Base-by-base conservation (phyloP, 179 eudicot genomes). In the Gypsophila paniculata region DNA sequence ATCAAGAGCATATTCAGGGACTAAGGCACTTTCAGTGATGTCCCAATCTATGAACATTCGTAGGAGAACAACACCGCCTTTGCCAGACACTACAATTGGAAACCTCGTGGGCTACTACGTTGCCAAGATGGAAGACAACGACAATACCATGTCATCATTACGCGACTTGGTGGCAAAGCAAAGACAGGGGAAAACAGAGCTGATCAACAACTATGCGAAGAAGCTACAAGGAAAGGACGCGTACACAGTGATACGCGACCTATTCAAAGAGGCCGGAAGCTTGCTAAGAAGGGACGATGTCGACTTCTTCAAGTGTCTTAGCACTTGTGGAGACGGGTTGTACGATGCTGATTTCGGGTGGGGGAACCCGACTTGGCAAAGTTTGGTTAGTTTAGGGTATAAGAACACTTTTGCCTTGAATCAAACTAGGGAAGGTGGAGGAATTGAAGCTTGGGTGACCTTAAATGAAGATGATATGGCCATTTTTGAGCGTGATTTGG, bases 401-500 rank as follows among this genome's bases (percentile, higher is more conserved):
- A 83, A 83, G 71, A 83, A 83, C 76, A 72, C 79, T 13, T 76
- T 83, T 61, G 78, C 77, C 1, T 73, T 83, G 51, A 72, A 66
- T 38, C 77, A 80, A 39, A 80, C 77, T 0, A 80, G 74, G 42
- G 73, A 65, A 5, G 80, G 77, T 25, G 69, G 54, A 26, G 85
- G 83, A 9, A 74, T 83, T 10, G 86, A 83, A 69, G 83, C 83
- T 68, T 83, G 83, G 86, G 81, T 83, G 38, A 80, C 77, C 62
- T 71, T 83, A 22, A 62, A 25, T n/a, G 79, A 77, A 46, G 77
- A 72, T 8, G 79, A 52, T 51, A 77, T 83, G 86, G 72, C 52
- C 22, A 53, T 66, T 6, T 77, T 83, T 42, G 82, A 80, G 49
- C 62, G 61, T 1, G 79, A 80, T 55, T 49, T 57, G 6, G 79